These are phyloP conservation scores for Biscutella laevigata DNA, from an alignment of 441 rosid genomes.

Conservation along the genomic window DNA sequence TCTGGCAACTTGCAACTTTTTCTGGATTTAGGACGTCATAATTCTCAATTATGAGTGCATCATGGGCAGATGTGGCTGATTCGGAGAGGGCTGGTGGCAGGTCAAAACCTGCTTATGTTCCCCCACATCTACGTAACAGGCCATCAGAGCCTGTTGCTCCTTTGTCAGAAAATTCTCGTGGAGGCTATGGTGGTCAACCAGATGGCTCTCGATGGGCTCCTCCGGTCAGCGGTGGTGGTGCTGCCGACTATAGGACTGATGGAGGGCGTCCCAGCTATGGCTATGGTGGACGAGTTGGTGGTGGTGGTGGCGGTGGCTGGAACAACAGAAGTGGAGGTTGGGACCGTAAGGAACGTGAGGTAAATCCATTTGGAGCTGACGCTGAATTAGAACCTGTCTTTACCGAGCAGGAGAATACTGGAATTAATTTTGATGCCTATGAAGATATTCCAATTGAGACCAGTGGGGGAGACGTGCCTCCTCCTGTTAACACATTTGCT, in stretches of 20 bases:
- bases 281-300: conserved; percentile 23
- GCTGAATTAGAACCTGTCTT: conserved; percentile 20
- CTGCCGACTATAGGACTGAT: conserved; percentile 32
- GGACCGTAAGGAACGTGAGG: conserved; percentile 44
- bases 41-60: conserved; percentile 30
- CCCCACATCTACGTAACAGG: conserved; percentile 46
- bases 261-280: conserved; percentile 27
- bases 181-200: conserved; percentile 22
- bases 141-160: conserved; percentile 31
- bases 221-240: conserved; percentile 15
- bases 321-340: conserved; percentile 40
- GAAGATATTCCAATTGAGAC: conserved; percentile 63
- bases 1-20: not conserved
- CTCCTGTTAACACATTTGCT: conserved; percentile 46
- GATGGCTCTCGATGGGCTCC: conserved; percentile 33
- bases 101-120: conserved; percentile 35
- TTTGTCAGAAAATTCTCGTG: conserved; percentile 22
- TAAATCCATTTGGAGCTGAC: conserved; percentile 40
- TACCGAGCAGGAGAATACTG: conserved; percentile 36
- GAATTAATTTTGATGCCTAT: conserved; percentile 52
- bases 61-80: conserved; percentile 44
- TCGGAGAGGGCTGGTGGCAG: conserved; percentile 29
- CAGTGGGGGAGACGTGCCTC: conserved; percentile 51
- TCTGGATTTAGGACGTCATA: conserved; percentile 2
- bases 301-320: no score